Percentiles rank a stretch among this genome's conserved stretches.
phyloP scores from a whole-genome alignment of 2,329 filamentous ascomycete genomes.

The Macrophomina phaseolina region DNA sequence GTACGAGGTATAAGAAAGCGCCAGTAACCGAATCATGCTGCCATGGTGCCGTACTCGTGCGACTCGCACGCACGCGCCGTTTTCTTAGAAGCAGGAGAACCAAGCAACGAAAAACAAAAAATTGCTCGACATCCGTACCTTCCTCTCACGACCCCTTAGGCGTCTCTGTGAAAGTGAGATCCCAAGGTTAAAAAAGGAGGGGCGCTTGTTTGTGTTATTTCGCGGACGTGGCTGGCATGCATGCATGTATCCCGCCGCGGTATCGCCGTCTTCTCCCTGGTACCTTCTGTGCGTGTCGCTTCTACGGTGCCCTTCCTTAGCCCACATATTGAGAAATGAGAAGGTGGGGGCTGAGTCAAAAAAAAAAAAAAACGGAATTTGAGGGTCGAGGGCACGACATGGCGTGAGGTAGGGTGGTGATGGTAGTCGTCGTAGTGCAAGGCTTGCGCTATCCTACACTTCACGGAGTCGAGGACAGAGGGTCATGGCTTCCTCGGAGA shows the following conservation, averaged over 20 bases:
- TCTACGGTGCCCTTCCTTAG: neutral
- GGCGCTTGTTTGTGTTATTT: neutral
- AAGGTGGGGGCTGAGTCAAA: neutral
- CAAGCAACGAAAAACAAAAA: neutral
- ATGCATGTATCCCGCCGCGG: constrained; percentile 1
- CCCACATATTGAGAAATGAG: neutral
- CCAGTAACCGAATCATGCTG: neutral
- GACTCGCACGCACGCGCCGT: neutral
- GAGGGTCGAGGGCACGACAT: neutral
- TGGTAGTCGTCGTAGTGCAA: neutral
- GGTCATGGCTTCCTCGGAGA: constrained; percentile 6
- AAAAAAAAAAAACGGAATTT: neutral
- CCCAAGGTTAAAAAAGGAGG: constrained; percentile 2
- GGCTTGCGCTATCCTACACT: constrained; percentile 8
- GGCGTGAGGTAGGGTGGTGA: neutral
- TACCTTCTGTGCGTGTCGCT: neutral
- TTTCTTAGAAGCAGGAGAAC: neutral
- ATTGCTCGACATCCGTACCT: neutral
- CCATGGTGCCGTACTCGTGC: constrained; percentile 6
- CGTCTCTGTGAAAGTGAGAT: neutral
- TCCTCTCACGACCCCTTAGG: neutral
- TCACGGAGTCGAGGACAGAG: neutral
- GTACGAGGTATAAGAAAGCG: no score
- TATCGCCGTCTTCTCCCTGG: constrained; percentile 8
- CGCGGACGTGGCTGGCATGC: neutral